A percentile compares a stretch with the other conserved stretches of the same genome.
Evolutionary conservation across 2,329 filamentous ascomycete genomes (phyloP).

Genomic region (Ploettnerulaceae sp.): DNA sequence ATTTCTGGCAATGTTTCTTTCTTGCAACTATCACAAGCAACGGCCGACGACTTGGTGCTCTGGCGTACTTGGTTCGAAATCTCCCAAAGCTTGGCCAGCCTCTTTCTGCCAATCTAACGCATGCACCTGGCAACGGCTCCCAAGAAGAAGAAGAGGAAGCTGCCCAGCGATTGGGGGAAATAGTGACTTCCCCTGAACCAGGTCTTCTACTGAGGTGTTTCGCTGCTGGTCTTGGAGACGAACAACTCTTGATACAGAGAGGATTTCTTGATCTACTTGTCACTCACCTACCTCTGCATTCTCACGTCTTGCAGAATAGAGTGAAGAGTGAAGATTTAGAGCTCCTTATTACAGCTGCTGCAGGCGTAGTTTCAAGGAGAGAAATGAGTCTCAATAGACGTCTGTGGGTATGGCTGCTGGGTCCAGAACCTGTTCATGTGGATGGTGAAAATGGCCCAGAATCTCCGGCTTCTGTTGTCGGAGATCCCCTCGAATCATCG

Average conservation of each 20-base stretch:
- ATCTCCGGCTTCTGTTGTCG: slow-evolving; percentile 36
- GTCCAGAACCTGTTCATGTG: slow-evolving; percentile 55
- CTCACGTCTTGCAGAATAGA: slow-evolving; percentile 69
- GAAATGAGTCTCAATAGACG: slow-evolving; percentile 96
- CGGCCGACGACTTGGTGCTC: slow-evolving; percentile 75
- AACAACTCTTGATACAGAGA: slow-evolving; percentile 86
- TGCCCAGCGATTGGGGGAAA: slow-evolving; percentile 51
- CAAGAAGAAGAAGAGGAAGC: slow-evolving; percentile 37
- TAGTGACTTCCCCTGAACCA: slow-evolving; percentile 85
- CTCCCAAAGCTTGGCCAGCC: slow-evolving; percentile 64
- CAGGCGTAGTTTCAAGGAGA: slow-evolving; percentile 79
- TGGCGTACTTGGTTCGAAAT: slow-evolving; percentile 78
- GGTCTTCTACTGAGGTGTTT: slow-evolving; percentile 88
- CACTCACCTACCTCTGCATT: slow-evolving; percentile 80
- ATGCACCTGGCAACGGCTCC: slow-evolving; percentile 28
- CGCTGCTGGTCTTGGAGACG: slow-evolving; percentile 79
- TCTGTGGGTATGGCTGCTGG: slow-evolving; percentile 94
- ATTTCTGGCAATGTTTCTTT: slow-evolving; percentile 99
- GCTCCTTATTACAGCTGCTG: slow-evolving; percentile 73
- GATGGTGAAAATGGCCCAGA: slow-evolving; percentile 46
- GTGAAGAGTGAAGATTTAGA: slow-evolving; percentile 74
- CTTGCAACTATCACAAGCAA: slow-evolving; percentile 87
- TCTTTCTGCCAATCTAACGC: slow-evolving; percentile 31
- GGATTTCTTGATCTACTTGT: slow-evolving; percentile 92
- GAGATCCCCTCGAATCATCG: slow-evolving; percentile 30